Conservation (phyloP, 331 rosid genomes). For the Pyracantha coccinea region DNA sequence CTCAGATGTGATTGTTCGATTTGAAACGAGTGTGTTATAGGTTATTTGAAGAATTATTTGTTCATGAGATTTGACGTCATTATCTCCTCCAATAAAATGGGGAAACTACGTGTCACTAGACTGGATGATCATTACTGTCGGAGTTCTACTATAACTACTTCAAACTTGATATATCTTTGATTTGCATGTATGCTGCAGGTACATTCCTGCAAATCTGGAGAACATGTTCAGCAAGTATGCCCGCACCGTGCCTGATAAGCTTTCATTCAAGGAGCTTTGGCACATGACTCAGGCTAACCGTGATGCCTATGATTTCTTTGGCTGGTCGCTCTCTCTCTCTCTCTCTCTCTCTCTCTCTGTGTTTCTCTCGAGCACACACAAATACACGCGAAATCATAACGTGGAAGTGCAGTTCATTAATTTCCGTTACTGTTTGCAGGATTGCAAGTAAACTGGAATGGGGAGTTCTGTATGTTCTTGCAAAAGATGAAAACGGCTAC, state of each 20-base stretch:
- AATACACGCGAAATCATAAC: neutral
- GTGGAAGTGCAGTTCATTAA: neutral
- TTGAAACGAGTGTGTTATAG: neutral
- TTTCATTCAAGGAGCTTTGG: slow-evolving; percentile 54
- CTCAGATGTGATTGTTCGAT: neutral
- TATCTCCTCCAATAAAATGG: neutral
- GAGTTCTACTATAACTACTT: neutral
- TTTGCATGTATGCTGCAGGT: slow-evolving; percentile 27
- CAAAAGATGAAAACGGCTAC: slow-evolving; percentile 54
- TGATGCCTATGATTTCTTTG: slow-evolving; percentile 59
- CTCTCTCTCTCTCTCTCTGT: neutral
- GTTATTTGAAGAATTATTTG: neutral
- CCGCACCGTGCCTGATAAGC: slow-evolving; percentile 48
- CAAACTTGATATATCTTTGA: neutral
- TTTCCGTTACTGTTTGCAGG: slow-evolving; percentile 28
- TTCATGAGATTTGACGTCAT: neutral
- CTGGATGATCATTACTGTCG: neutral
- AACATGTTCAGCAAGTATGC: slow-evolving; percentile 70
- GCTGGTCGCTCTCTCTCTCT: slow-evolving; percentile 37
- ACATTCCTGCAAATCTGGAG: slow-evolving; percentile 59
- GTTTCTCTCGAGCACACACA: neutral
- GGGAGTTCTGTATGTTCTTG: slow-evolving; percentile 64
- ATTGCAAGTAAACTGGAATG: slow-evolving; percentile 57
- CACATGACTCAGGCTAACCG: slow-evolving; percentile 69
- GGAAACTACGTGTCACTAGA: neutral